Base-by-base conservation (phyloP, 257 asterid species). In the Oldenlandia corymbosa region DNA sequence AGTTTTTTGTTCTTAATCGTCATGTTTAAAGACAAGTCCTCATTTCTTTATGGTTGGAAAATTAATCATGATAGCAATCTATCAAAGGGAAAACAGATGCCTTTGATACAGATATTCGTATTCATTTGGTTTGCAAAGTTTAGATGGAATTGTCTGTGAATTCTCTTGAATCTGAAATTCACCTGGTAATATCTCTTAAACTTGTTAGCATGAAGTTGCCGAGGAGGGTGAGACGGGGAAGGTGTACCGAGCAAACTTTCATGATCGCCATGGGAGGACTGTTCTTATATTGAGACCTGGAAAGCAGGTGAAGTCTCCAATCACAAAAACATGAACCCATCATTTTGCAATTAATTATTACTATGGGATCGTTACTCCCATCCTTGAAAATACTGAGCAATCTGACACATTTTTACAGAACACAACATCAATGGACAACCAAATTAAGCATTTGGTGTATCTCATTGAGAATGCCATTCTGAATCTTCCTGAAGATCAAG, bases 281-380 rank as follows among this genome's bases (percentile, higher is more conserved):
- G 98, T 91, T 76, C 98, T 91, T 66, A 84, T 91, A 56, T 80
- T 91, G 56, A 79, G 96, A 73, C 98, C 98, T 23, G 96, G 95
- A 70, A 64, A 64, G 81, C 96, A 91, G 96, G 98, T 91, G 76
- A 63, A 14, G 24, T 21, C 51, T 26, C 24, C 10, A 23, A 46
- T n/a, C 23, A 14, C 45, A 45, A 24, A 34, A 21, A 6, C 5
- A 27, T 43, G 42, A 17, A 31, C 14, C 7, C 51, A 17, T 60
- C 51, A 27, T n/a, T 42, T 12, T 59, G 16, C 60, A 46, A 60
- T 46, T 53, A 16, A 42, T 52, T 43, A 16, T 41, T 4, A 12
- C 9, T 55, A n/a, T 28, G 13, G 18, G 23, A 21, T 60, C 54
- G 20, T 17, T 32, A 11, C 37, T 24, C 31, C 39, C 17, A 46